Evolutionary conservation across 371 early-diverging fungal species (phyloP).

Genomic region (Circinella umbellata): DNA sequence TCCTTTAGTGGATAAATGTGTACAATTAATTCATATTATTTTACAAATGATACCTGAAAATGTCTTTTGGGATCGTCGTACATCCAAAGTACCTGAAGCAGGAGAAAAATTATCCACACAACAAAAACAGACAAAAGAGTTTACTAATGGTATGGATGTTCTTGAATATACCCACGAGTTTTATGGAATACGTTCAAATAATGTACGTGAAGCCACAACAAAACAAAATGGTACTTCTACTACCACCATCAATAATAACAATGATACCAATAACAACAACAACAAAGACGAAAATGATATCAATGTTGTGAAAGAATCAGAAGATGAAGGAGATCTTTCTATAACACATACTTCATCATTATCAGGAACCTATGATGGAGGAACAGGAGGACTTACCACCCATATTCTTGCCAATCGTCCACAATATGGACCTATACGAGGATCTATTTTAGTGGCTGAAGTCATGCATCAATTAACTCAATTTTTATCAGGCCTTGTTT

Average conservation of each 20-base stretch:
- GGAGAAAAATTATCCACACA: not conserved
- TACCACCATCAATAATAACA: not conserved
- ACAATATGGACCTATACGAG: constrained; percentile 42
- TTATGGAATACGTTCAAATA: constrained; percentile 31
- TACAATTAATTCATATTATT: constrained; percentile 33
- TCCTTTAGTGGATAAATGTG: constrained; percentile 32
- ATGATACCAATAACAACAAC: not conserved
- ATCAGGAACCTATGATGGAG: not conserved
- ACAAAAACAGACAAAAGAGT: constrained; percentile 19
- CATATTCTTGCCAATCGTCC: constrained; percentile 25
- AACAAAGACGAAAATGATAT: constrained; percentile 2
- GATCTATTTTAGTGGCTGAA: constrained; percentile 38
- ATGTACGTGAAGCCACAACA: not conserved
- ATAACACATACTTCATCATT: constrained; percentile 12
- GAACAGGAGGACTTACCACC: constrained; percentile 1
- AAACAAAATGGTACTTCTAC: not conserved
- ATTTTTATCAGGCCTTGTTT: constrained; percentile 37
- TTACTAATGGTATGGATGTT: constrained; percentile 27
- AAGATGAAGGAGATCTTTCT: constrained; percentile 49
- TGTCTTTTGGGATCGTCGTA: constrained; percentile 34
- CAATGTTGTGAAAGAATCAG: constrained; percentile 13
- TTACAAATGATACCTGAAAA: constrained; percentile 38
- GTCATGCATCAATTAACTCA: constrained; percentile 30
- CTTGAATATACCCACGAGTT: constrained; percentile 45
- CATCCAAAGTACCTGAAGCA: constrained; percentile 13